Evolutionary conservation across 768 basidiomycete species (phyloP).

Genomic region (Hydnum rufescens): DNA sequence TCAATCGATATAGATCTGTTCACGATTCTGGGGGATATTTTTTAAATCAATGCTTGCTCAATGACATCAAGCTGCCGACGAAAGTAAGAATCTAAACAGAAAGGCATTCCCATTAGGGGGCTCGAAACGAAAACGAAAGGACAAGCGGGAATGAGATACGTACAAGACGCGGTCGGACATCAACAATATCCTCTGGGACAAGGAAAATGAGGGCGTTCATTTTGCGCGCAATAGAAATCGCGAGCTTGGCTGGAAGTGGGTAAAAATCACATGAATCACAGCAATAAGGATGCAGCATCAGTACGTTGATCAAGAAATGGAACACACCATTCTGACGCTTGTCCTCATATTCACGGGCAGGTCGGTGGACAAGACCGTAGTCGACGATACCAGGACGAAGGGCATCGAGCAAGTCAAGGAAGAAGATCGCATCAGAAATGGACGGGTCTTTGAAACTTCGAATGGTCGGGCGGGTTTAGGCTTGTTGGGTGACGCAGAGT

Average conservation of each 20-base stretch:
- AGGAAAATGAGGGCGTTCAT: constrained; percentile 91
- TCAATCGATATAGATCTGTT: no score
- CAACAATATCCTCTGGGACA: constrained; percentile 93
- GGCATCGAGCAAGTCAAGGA: constrained; percentile 80
- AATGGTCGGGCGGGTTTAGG: constrained; percentile 42
- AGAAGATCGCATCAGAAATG: constrained; percentile 76
- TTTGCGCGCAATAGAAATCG: constrained; percentile 97
- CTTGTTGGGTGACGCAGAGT: constrained; percentile 16
- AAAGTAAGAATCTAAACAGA: constrained; percentile 69
- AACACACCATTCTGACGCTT: constrained; percentile 73
- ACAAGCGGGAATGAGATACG: constrained; percentile 73
- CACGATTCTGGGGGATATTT: no score
- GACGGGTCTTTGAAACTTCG: constrained; percentile 89
- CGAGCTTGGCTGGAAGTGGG: constrained; percentile 56
- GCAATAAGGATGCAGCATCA: constrained; percentile 6
- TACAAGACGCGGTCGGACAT: constrained; percentile 77
- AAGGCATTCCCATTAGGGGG: neutral
- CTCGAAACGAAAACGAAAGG: constrained; percentile 17
- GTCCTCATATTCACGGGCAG: constrained; percentile 62
- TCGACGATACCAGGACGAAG: constrained; percentile 92
- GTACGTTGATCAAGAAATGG: neutral
- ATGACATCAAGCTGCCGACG: constrained; percentile 70
- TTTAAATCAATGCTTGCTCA: constrained; percentile 5
- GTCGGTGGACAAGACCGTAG: constrained; percentile 45
- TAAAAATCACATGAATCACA: neutral